Evolutionary conservation across 805 yeast species (phyloP).

Genomic region (Wickerhamomyces tratensis): DNA sequence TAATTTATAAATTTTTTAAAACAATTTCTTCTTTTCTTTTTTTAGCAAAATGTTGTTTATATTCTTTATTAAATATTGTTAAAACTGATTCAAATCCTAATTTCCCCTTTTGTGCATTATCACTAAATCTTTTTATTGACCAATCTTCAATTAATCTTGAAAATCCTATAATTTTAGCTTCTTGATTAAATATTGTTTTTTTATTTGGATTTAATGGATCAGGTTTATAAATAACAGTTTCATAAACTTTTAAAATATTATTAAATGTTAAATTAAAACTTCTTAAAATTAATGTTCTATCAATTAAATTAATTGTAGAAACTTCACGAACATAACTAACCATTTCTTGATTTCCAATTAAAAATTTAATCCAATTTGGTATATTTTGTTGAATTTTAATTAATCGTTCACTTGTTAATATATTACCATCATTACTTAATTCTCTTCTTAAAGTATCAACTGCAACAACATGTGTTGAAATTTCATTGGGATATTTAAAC

Average conservation of each 20-base stretch:
- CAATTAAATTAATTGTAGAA: constrained; percentile 65
- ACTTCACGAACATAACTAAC: constrained; percentile 80
- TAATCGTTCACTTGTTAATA: constrained; percentile 72
- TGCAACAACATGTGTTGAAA: constrained; percentile 85
- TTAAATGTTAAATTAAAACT: constrained; percentile 83
- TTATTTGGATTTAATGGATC: constrained; percentile 39
- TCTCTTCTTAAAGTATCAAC: constrained; percentile 83
- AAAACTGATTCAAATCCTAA: constrained; percentile 80
- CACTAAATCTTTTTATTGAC: constrained; percentile 81
- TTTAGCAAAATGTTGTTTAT: not conserved
- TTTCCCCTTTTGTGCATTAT: constrained; percentile 78
- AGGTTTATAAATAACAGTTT: constrained; percentile 77
- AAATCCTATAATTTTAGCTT: constrained; percentile 85
- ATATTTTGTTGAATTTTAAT: constrained; percentile 83
- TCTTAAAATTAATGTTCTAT: constrained; percentile 62
- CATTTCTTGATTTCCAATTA: constrained; percentile 62
- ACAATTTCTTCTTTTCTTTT: too few species aligned
- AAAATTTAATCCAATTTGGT: constrained; percentile 67
- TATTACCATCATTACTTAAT: constrained; percentile 39
- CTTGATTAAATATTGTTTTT: constrained; percentile 63
- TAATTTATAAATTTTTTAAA: too few species aligned
- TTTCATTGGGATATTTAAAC: constrained; percentile 94
- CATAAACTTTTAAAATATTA: constrained; percentile 68
- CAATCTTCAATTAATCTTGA: constrained; percentile 87
- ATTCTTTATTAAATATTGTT: constrained; percentile 31